Evolutionary conservation across 306 rosid species (phyloP).

Genomic region (Pueraria montana): DNA sequence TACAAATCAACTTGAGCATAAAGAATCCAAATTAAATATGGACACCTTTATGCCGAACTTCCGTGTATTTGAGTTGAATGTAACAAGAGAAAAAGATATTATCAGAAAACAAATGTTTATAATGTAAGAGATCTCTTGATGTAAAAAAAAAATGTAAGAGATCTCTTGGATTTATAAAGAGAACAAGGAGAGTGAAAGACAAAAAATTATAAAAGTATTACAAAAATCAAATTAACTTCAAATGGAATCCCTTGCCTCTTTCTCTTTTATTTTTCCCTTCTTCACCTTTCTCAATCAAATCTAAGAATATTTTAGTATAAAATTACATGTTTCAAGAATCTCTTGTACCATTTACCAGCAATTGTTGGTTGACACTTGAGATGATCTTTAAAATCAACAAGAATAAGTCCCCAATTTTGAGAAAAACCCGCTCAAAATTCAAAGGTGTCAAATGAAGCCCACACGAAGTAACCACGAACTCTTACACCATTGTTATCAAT

Average conservation of each 20-base stretch:
- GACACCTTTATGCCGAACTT: too few relatives aligned
- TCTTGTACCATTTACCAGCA: conserved; percentile 28
- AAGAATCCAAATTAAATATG: too few relatives aligned
- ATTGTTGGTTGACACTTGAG: conserved; percentile 34
- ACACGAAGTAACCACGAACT: conserved; percentile 48
- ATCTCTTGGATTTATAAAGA: too few relatives aligned
- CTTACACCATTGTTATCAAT: conserved; percentile 44
- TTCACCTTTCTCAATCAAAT: background rate
- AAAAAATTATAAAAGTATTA: too few relatives aligned
- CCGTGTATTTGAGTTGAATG: too few relatives aligned
- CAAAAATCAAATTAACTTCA: background rate
- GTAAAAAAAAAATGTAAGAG: too few relatives aligned
- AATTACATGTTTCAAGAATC: background rate
- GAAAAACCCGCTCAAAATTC: conserved; percentile 43
- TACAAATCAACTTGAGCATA: too few relatives aligned
- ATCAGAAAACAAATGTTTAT: too few relatives aligned
- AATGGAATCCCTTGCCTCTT: background rate
- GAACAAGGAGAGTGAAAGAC: too few relatives aligned
- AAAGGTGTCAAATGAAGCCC: conserved; percentile 43
- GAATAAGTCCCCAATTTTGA: conserved; percentile 37
- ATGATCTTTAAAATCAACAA: conserved; percentile 39
- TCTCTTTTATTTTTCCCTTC: background rate
- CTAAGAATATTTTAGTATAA: background rate
- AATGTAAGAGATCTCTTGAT: too few relatives aligned
- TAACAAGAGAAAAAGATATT: too few relatives aligned